Conservation (phyloP, 2,329 filamentous ascomycete genomes). For the Aspergillus novofumigatus region DNA sequence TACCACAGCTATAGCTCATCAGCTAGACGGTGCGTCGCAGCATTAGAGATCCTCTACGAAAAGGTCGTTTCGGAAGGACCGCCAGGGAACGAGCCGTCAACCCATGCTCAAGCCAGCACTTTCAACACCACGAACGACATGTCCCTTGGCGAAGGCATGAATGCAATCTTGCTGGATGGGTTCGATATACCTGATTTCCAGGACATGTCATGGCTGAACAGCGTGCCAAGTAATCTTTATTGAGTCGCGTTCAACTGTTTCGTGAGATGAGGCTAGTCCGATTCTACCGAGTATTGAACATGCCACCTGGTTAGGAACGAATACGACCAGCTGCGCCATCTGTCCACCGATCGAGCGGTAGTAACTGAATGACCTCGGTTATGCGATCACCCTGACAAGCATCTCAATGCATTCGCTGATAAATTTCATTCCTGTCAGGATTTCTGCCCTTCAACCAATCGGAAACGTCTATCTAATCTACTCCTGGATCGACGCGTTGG, state of each 20-base stretch:
- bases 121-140: constrained; percentile 16
- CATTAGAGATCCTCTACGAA: constrained; percentile 30
- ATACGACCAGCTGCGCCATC: no score
- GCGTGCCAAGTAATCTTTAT: constrained; percentile 29
- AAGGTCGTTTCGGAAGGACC: constrained; percentile 20
- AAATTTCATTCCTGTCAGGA: no score
- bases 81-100: not conserved
- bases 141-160: constrained; percentile 25
- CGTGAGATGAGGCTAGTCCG: not conserved
- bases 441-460: no score
- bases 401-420: no score
- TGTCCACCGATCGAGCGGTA: constrained; percentile 1
- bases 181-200: constrained; percentile 29
- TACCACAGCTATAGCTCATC: constrained; percentile 31
- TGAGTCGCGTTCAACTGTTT: constrained; percentile 2
- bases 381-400: no score
- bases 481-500: no score
- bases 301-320: no score
- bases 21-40: constrained; percentile 29
- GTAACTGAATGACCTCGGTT: constrained; percentile 22
- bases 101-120: not conserved
- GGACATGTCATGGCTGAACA: constrained; percentile 34
- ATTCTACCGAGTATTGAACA: not conserved
- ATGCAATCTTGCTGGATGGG: constrained; percentile 19
- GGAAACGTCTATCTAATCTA: no score